Evolutionary conservation across 2,329 filamentous ascomycete genomes (phyloP).

Genomic region (Exophiala viscosa): DNA sequence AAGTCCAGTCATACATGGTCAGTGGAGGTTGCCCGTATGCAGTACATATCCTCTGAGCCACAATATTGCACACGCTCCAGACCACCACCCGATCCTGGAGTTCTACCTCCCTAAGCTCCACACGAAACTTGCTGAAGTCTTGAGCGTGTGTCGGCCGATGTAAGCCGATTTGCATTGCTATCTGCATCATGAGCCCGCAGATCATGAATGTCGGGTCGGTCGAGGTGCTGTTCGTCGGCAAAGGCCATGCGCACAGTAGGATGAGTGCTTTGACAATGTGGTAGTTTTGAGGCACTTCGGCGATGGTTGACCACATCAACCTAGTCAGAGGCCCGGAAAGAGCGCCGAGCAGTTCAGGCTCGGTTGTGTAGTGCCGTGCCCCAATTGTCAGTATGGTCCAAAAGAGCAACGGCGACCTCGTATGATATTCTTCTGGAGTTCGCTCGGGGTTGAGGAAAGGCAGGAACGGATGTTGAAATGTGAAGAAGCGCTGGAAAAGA

Average conservation of each 20-base stretch:
- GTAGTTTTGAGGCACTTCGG: constrained; percentile 60
- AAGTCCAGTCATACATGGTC: constrained; percentile 59
- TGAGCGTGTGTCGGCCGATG: constrained; percentile 63
- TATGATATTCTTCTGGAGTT: constrained; percentile 56
- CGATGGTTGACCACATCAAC: constrained; percentile 59
- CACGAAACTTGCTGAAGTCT: constrained; percentile 49
- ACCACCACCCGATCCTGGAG: constrained; percentile 62
- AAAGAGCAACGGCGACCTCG: constrained; percentile 60
- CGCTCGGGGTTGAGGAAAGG: constrained; percentile 57
- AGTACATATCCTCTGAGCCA: constrained; percentile 64
- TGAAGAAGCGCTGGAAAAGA: constrained; percentile 58
- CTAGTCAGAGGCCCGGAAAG: constrained; percentile 52
- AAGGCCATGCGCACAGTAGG: constrained; percentile 62
- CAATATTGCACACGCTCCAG: constrained; percentile 66
- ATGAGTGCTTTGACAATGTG: constrained; percentile 63
- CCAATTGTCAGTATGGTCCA: constrained; percentile 64
- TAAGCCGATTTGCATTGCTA: constrained; percentile 64
- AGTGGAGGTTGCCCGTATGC: constrained; percentile 65
- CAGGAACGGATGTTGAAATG: constrained; percentile 61
- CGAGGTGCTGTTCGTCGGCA: constrained; percentile 61
- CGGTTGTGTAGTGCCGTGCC: constrained; percentile 55
- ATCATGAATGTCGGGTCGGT: constrained; percentile 64
- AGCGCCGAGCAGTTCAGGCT: constrained; percentile 53
- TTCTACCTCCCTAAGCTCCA: constrained; percentile 58
- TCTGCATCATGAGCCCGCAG: constrained; percentile 63